These are phyloP conservation scores for Salix brachista DNA, from an alignment of 345 rosid species.

Conservation along the genomic window DNA sequence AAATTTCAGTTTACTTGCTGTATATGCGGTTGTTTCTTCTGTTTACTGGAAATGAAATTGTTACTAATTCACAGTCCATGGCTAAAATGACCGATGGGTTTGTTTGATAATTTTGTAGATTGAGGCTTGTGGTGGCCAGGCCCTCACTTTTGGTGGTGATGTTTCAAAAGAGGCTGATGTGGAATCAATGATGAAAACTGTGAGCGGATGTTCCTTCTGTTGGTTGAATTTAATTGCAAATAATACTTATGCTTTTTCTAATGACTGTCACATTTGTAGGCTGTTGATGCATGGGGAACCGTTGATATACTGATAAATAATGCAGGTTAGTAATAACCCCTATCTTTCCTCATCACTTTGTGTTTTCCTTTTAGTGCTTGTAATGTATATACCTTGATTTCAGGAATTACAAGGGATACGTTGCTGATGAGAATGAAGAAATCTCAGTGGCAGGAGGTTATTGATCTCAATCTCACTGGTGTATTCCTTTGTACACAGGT, in stretches of 20 bases:
- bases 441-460: slow-evolving; percentile 91
- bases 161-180: slow-evolving; percentile 92
- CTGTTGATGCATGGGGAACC: slow-evolving; percentile 91
- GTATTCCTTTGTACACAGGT: slow-evolving; percentile 98
- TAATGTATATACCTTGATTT: slow-evolving; percentile 10
- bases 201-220: slow-evolving; percentile 32
- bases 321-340: slow-evolving; percentile 57
- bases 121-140: slow-evolving; percentile 84
- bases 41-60: background rate
- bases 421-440: slow-evolving; percentile 91
- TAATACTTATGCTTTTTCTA: background rate
- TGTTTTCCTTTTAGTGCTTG: background rate
- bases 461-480: slow-evolving; percentile 89
- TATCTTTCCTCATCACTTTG: background rate
- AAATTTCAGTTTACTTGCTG: background rate
- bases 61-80: slow-evolving; percentile 4
- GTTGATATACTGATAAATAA: slow-evolving; percentile 87
- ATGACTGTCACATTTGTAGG: slow-evolving; percentile 47
- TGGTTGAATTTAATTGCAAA: background rate
- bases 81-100: slow-evolving; percentile 7
- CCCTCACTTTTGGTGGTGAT: slow-evolving; percentile 92
- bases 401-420: slow-evolving; percentile 87
- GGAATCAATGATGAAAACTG: slow-evolving; percentile 91
- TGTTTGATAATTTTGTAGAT: slow-evolving; percentile 47
- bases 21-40: background rate